These are phyloP conservation scores for Nasturtium officinale DNA, from an alignment of 345 rosid species.

Conservation along the genomic window DNA sequence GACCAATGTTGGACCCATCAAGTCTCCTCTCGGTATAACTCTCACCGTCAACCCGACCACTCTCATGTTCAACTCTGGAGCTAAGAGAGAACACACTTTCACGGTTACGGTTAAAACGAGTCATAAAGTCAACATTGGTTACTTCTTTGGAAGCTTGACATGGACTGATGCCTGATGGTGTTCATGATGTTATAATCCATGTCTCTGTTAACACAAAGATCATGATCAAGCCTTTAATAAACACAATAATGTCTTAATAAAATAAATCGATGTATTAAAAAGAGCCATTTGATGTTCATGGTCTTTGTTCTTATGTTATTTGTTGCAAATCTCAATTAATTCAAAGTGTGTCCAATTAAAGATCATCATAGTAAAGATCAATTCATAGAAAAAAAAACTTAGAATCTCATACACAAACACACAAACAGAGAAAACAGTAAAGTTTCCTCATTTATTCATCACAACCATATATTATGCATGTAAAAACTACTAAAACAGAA, in stretches of 20 bases:
- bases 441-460: slow-evolving; percentile 39
- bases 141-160: slow-evolving; percentile 50
- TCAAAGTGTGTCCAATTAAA: not conserved
- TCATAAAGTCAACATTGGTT: slow-evolving; percentile 44
- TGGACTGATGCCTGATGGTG: slow-evolving; percentile 49
- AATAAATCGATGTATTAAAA: not conserved
- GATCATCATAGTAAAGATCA: slow-evolving; percentile 2
- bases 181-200: slow-evolving; percentile 47
- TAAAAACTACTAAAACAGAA: slow-evolving; percentile 11
- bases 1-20: slow-evolving; percentile 34
- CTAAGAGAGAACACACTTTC: slow-evolving; percentile 22
- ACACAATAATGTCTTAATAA: not conserved
- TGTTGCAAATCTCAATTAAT: not conserved
- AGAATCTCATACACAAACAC: not conserved
- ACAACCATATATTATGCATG: slow-evolving; percentile 25
- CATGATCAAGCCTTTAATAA: slow-evolving; percentile 10
- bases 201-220: slow-evolving; percentile 46
- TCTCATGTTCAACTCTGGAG: slow-evolving; percentile 13
- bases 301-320: not conserved
- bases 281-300: slow-evolving; percentile 7
- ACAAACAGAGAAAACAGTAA: slow-evolving; percentile 21
- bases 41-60: slow-evolving; percentile 34
- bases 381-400: not conserved
- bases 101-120: slow-evolving; percentile 33
- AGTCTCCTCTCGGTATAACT: slow-evolving; percentile 28